Evolutionary conservation across 2,329 filamentous ascomycete genomes (phyloP), one percentile per base, ranked within the genome.

Genomic region (Alternaria burnsii): DNA sequence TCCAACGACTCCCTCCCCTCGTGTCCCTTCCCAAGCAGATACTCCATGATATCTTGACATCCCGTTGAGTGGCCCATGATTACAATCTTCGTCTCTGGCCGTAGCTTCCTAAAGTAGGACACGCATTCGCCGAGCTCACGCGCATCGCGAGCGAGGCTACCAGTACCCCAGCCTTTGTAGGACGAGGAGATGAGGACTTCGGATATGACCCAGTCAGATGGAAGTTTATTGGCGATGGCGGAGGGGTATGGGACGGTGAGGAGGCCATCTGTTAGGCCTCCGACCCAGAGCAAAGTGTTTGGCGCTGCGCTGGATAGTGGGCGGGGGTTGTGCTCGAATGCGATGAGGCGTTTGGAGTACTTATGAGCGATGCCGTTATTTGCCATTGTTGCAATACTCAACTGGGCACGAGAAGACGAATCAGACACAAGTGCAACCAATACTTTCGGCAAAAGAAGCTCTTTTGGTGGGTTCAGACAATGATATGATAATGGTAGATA

Each of bases 21-120:
- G 12, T 20, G 5, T 2, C 56, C 78, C 30, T 63, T 71, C 44
- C 70, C 72, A n/a, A 74, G 65, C 2, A 89, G 73, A 66, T 91
- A 91, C 67, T 90, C 86, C 78, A 91, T 84, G 12, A 87, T 82
- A 72, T 91, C 89, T 75, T 91, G 89, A 48, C 74, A 90, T 0
- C 89, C 89, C 0, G 89, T 91, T 2, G 86, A 89, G 68, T 91
- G 88, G 3, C 89, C 89, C 86, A 91, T 88, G 14, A 91, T 75
- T 26, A 89, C 86, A n/a, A 91, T 75, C 55, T 87, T 88, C 1
- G 80, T 81, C 4, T 71, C 72, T 1, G 81, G 81, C 1, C 79
- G 47, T 56, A 72, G 70, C 0, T 69, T 58, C 12, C 77, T 79
- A 61, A 88, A 82, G 63, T 86, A 87, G 12, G 75, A 57, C 1